Base-by-base conservation (phyloP, 371 early-diverging fungal species). In the Entomophthora muscae region DNA sequence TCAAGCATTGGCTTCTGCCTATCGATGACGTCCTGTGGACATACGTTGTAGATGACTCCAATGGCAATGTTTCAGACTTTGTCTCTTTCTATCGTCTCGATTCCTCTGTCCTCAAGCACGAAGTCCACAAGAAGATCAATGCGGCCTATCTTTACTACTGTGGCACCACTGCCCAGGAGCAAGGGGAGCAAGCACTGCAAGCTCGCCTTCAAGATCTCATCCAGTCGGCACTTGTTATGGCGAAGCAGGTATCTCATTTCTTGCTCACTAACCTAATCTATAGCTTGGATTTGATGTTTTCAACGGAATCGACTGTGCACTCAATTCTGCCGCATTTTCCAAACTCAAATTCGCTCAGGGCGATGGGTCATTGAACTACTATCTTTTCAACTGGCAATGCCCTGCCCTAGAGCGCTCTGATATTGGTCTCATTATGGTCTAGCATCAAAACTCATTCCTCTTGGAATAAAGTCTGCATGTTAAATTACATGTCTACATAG, bases 121-220 rank as follows among this genome's bases (percentile, higher is more conserved):
- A 83, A 22, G 76, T 75, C 54, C 85, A 92, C 74, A 75, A 75
- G 56, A 82, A 83, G 26, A 76, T 97, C 68, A 82, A 90, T 51
- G 91, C 92, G 0, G 95, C 95, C 10, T 96, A 95, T 69, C 72
- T 91, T 61, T 95, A 87, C 74, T 95, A 95, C 73, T 95, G 95
- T 73, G 91, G 83, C n/a, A 76, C 85, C 0, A 72, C 78, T 62
- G 67, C 68, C 53, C 64, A 72, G 53, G 70, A 68, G 51, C 62
- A 67, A 29, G 68, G 73, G 10, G 71, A 68, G 22, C 75, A 78
- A 27, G 73, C 69, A 22, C 65, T 67, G 2, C 76, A 74, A 71
- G 72, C 68, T 53, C 76, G 84, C 61, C 68, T 90, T 60, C 69
- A 69, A 21, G 69, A 66, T 2, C 70, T 96, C 42, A 72, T 93